phyloP scores from a whole-genome alignment of 768 basidiomycete species.

The Kwoniella botswanensis region DNA sequence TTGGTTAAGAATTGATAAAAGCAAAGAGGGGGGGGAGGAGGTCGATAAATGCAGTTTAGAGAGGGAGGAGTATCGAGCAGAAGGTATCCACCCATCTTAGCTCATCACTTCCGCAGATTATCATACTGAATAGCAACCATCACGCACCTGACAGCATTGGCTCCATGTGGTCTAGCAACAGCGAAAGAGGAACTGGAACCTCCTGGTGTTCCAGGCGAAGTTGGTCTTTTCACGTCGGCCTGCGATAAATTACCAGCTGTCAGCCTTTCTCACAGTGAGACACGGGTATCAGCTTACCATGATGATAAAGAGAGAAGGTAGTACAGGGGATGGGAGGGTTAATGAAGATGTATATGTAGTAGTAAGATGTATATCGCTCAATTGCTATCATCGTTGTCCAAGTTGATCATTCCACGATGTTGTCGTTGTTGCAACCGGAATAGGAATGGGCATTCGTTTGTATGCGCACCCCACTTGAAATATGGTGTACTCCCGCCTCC shows the following conservation, averaged over 20 bases:
- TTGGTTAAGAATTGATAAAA: background rate
- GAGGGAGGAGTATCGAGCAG: background rate
- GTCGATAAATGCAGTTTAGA: background rate
- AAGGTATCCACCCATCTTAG: background rate
- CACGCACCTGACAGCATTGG: conserved; percentile 57
- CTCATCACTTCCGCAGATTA: background rate
- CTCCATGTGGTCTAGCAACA: conserved; percentile 55
- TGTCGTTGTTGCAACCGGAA: background rate
- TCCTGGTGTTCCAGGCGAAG: conserved; percentile 47
- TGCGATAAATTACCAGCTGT: conserved; percentile 6
- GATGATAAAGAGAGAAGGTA: background rate
- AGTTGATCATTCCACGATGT: conserved; percentile 21
- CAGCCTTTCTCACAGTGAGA: background rate
- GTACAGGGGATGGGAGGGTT: background rate
- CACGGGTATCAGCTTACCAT: conserved; percentile 11
- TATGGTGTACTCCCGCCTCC: conserved; percentile 5
- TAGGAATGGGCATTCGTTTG: conserved; percentile 3
- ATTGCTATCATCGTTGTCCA: background rate
- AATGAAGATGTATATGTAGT: background rate
- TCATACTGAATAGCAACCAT: background rate
- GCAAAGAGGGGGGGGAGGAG: background rate
- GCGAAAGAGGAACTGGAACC: conserved; percentile 45
- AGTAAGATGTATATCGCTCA: background rate
- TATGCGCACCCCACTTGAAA: background rate
- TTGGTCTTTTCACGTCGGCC: conserved; percentile 52